These are phyloP conservation scores for Hemileccinum impolitum DNA, from an alignment of 768 basidiomycete genomes.

Conservation along the genomic window DNA sequence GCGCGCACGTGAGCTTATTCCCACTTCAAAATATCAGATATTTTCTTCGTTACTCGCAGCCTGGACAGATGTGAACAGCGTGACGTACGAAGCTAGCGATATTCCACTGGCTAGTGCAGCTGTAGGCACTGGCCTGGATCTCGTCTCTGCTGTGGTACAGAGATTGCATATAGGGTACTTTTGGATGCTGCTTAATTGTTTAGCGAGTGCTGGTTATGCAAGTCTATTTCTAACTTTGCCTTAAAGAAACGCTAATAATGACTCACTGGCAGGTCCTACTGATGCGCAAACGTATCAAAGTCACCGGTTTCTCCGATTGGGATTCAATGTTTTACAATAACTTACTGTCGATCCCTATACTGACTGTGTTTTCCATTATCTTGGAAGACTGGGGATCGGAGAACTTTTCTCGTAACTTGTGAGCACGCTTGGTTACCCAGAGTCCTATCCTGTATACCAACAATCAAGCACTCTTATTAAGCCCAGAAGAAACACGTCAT, in stretches of 20 bases:
- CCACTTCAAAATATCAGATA: constrained; percentile 46
- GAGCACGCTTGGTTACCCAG: constrained; percentile 32
- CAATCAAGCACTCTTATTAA: constrained; percentile 29
- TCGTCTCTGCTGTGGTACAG: constrained; percentile 46
- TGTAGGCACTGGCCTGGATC: constrained; percentile 27
- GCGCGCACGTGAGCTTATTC: not conserved
- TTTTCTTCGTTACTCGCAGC: constrained; percentile 95
- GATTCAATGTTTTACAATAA: constrained; percentile 99
- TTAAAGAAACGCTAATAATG: constrained; percentile 3
- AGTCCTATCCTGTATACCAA: not conserved
- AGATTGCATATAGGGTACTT: constrained; percentile 79
- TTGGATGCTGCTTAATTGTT: constrained; percentile 95
- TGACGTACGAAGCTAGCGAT: constrained; percentile 26
- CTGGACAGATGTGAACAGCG: constrained; percentile 74
- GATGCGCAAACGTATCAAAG: constrained; percentile 96
- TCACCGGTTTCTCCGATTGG: constrained; percentile 95
- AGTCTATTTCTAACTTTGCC: constrained; percentile 28
- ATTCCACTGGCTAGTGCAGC: constrained; percentile 26
- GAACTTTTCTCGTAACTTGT: constrained; percentile 86
- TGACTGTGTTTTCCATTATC: constrained; percentile 76
- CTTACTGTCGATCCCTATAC: constrained; percentile 87
- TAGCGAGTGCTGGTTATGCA: constrained; percentile 87
- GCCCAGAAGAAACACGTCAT: constrained; percentile 77
- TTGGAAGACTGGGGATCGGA: constrained; percentile 86
- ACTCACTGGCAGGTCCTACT: constrained; percentile 64